Evolutionary conservation across 202 grass and related monocot species (phyloP).

Genomic region (Digitaria exilis): DNA sequence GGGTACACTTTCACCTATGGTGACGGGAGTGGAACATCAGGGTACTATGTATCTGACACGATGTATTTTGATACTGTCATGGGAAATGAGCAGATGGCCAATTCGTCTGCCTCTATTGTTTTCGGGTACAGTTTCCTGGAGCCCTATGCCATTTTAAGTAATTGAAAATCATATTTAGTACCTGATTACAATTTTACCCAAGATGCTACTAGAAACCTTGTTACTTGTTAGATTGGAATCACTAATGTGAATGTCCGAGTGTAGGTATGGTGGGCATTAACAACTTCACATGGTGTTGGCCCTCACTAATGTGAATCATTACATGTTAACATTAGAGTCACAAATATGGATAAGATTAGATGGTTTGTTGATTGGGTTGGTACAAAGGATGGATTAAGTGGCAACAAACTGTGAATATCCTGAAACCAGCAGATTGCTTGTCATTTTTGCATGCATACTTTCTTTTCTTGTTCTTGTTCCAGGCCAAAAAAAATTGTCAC

Average conservation of each 20-base stretch:
- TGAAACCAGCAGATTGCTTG: conserved; percentile 33
- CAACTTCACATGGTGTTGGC: conserved; percentile 7
- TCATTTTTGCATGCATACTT: conserved; percentile 7
- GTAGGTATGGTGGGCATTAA: background rate
- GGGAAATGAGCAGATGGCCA: conserved; percentile 65
- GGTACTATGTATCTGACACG: conserved; percentile 87
- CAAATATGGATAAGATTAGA: conserved; percentile 9
- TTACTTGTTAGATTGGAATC: no score
- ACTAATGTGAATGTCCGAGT: no score
- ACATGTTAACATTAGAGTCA: conserved; percentile 28
- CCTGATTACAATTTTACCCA: conserved; percentile 8
- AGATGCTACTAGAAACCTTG: conserved; percentile 15
- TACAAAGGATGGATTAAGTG: conserved; percentile 16
- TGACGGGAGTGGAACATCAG: conserved; percentile 92
- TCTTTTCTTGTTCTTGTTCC: conserved; percentile 1
- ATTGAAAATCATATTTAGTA: background rate
- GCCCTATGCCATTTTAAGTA: conserved; percentile 15
- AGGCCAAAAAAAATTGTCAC: background rate
- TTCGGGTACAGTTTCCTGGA: conserved; percentile 73
- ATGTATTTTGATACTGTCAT: conserved; percentile 74
- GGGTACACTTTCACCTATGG: conserved; percentile 93
- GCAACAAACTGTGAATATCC: conserved; percentile 13
- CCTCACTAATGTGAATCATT: conserved; percentile 23
- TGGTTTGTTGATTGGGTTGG: conserved; percentile 32
- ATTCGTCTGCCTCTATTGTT: conserved; percentile 90